Evolutionary conservation across 2,329 filamentous ascomycete genomes (phyloP), one percentile per base, ranked within the genome.

Genomic region (Aspergillus unguis): DNA sequence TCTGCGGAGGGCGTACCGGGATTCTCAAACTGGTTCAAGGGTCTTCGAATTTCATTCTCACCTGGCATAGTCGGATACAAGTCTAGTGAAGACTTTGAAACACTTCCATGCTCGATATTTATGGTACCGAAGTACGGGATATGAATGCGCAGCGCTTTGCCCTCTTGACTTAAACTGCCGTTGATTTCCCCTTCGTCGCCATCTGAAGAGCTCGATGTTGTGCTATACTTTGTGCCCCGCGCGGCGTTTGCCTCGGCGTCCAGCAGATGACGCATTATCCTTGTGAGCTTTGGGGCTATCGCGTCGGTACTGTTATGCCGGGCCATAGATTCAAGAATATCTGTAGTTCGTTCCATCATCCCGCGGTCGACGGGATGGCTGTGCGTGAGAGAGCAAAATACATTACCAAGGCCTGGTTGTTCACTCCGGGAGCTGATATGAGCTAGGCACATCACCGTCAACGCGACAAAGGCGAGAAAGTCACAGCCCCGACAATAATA

Each of bases 401-500:
- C 3, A 6, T 26, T 42, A 1, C 1, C 11, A 7, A 5, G 9
- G 9, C 6, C 23, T 41, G 42, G 5, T 36, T 64, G 3, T 56
- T 41, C 31, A 8, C 36, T 38, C 2, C 36, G 61, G 6, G 73
- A 71, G 9, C 75, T 73, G 1, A 82, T 70, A 55, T 83, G 78
- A 0, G 77, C 76, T 0, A 82, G 66, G 38, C 75, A 77, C 2
- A 79, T 59, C 0, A 69, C 63, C 3, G 66, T 67, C 42, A 69
- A 71, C 1, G 73, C 71, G 2, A 75, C 65, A 40, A 73, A 71
- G 0, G 77, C 75, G 2, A 77, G 71, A 56, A 80, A 83, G 62
- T 83, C 79, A 17, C 77, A 69, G 43, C 79, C 77, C 0, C 79
- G 76, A 36, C 74, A 77, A 56, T 72, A 76, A 43, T 69, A 71